These are phyloP conservation scores for Gryganskiella cystojenkinii DNA, from an alignment of 192 early-diverging fungal genomes.

Conservation along the genomic window DNA sequence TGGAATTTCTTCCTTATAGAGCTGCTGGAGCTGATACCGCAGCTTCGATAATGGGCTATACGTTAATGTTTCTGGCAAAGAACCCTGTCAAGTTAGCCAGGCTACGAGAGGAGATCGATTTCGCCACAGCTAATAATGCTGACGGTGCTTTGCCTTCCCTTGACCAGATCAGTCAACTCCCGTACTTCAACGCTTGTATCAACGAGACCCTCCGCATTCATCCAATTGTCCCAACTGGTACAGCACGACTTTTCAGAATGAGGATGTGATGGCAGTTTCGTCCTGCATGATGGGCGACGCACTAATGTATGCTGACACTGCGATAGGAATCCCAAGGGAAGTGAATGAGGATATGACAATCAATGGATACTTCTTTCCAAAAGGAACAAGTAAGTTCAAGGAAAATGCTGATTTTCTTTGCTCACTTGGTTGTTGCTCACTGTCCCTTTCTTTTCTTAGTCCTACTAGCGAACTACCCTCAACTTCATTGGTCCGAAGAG, in stretches of 20 bases:
- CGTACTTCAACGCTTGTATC: constrained; percentile 62
- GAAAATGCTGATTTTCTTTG: neutral
- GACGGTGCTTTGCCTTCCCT: constrained; percentile 21
- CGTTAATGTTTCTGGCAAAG: constrained; percentile 40
- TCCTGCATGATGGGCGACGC: neutral
- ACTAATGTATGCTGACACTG: neutral
- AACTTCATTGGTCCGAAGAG: constrained; percentile 34
- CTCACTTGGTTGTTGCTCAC: neutral
- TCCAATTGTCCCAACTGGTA: constrained; percentile 50
- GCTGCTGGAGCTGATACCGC: constrained; percentile 48
- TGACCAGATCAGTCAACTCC: constrained; percentile 55
- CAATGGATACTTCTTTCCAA: constrained; percentile 58
- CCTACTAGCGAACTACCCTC: constrained; percentile 22
- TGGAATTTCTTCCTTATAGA: constrained; percentile 14
- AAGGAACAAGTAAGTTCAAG: constrained; percentile 39
- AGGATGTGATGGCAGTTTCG: neutral
- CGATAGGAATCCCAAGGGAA: constrained; percentile 47
- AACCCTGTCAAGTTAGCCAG: constrained; percentile 28
- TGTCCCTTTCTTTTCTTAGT: neutral
- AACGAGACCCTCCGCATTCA: constrained; percentile 61
- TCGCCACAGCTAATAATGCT: constrained; percentile 8
- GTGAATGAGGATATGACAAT: constrained; percentile 51
- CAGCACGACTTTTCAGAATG: neutral
- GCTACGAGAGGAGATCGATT: constrained; percentile 26
- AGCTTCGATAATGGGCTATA: constrained; percentile 21